Evolutionary conservation across 768 basidiomycete species (phyloP).

Genomic region (Pholiota conissans): DNA sequence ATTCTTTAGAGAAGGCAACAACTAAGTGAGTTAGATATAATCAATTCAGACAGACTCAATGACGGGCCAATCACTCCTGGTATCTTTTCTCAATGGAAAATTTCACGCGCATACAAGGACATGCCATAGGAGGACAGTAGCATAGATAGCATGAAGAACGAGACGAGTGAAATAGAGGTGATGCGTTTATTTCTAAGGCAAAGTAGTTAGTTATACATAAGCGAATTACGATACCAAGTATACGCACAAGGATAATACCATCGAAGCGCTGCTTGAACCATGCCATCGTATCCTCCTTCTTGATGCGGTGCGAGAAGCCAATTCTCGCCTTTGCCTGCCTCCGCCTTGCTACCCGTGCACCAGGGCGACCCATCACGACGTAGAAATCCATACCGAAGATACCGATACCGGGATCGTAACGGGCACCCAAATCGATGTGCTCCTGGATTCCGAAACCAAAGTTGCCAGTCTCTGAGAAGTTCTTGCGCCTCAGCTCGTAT

Average conservation of each 20-base stretch:
- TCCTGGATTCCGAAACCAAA: constrained; percentile 99
- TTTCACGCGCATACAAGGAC: constrained; percentile 30
- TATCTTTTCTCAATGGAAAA: constrained; percentile 15
- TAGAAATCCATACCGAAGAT: constrained; percentile 99
- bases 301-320: constrained; percentile 87
- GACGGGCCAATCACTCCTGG: neutral
- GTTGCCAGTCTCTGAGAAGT: constrained; percentile 99
- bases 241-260: constrained; percentile 88
- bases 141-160: constrained; percentile 29
- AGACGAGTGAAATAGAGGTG: constrained; percentile 17
- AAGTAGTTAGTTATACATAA: constrained; percentile 10
- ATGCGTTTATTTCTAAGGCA: constrained; percentile 33
- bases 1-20: neutral
- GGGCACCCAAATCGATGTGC: constrained; percentile 98
- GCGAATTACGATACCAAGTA: neutral
- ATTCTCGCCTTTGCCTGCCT: constrained; percentile 86
- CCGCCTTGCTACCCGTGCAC: constrained; percentile 86
- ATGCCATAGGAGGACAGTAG: constrained; percentile 30
- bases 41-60: neutral
- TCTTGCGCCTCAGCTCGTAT: constrained; percentile 95
- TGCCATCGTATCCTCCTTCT: constrained; percentile 93
- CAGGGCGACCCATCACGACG: constrained; percentile 96
- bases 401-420: constrained; percentile 98
- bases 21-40: neutral
- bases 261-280: constrained; percentile 99